phyloP scores from a whole-genome alignment of 1,139 yeast genomes.

The Kodamaea arcana region DNA sequence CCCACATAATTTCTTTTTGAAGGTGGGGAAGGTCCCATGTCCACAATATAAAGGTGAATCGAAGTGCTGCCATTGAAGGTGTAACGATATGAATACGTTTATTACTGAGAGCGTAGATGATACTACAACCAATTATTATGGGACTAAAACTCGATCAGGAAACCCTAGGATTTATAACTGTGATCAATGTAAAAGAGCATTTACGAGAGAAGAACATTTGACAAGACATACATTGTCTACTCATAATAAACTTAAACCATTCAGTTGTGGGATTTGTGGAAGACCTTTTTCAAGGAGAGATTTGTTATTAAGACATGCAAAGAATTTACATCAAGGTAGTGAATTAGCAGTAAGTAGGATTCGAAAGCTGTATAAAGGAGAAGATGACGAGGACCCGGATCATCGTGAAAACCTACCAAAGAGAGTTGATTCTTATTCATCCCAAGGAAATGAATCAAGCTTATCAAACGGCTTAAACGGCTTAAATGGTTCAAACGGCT shows the following conservation, averaged over 20 bases:
- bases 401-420: neutral
- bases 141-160: constrained; percentile 44
- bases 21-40: neutral
- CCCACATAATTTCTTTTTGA: neutral
- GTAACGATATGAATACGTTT: neutral
- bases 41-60: too few relatives aligned
- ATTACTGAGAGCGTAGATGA: neutral
- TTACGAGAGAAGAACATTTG: constrained; percentile 47
- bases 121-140: constrained; percentile 17
- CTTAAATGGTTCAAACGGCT: too few relatives aligned
- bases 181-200: constrained; percentile 41
- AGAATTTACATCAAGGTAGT: constrained; percentile 28
- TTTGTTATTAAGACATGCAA: constrained; percentile 28
- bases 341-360: constrained; percentile 44
- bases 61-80: too few relatives aligned
- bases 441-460: too few relatives aligned
- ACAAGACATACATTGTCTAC: constrained; percentile 44
- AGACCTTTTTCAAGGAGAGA: constrained; percentile 30
- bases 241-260: constrained; percentile 46
- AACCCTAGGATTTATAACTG: constrained; percentile 44
- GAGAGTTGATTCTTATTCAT: too few relatives aligned
- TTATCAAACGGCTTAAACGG: too few relatives aligned
- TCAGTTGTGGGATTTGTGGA: constrained; percentile 29
- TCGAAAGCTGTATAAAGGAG: constrained; percentile 33
- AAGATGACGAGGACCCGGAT: constrained; percentile 5